These are phyloP conservation scores for Cystofilobasidium ferigula DNA, from an alignment of 768 basidiomycete genomes.

Conservation along the genomic window DNA sequence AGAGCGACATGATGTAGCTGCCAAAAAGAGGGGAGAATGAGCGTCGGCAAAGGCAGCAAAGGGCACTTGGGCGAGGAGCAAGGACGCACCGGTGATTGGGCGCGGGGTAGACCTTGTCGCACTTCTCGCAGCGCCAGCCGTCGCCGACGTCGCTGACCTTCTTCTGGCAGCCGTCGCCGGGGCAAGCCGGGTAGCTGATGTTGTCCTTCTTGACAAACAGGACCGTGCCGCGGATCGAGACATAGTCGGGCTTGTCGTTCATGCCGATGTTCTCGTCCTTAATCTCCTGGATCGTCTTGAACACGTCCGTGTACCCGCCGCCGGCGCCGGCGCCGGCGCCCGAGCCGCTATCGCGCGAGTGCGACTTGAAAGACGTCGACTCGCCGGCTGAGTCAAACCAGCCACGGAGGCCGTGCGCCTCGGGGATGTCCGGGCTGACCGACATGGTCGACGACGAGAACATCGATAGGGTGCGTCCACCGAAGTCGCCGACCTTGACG, in stretches of 20 bases:
- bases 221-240: conserved; percentile 68
- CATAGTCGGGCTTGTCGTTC: conserved; percentile 67
- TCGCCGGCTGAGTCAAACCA: conserved; percentile 68
- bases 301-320: conserved; percentile 33
- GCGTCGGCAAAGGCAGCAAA: background rate
- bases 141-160: conserved; percentile 62
- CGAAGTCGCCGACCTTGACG: conserved; percentile 84
- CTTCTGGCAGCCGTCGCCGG: conserved; percentile 68
- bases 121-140: conserved; percentile 87
- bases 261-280: conserved; percentile 65
- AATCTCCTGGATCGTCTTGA: conserved; percentile 64
- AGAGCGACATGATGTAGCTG: conserved; percentile 62
- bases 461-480: conserved; percentile 77
- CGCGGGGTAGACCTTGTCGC: conserved; percentile 54
- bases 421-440: conserved; percentile 83
- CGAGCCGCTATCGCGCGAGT: conserved; percentile 43
- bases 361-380: conserved; percentile 57
- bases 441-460: conserved; percentile 66
- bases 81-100: conserved; percentile 68
- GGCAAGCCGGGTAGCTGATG: conserved; percentile 81
- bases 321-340: conserved; percentile 38
- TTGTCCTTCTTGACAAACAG: conserved; percentile 69
- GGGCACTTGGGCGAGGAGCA: background rate
- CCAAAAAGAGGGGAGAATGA: background rate
- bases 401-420: conserved; percentile 71